Percentiles rank a stretch among this genome's conserved stretches.
Conservation (phyloP, 176 grass and related monocot species). For the Alloteropsis semialata region DNA sequence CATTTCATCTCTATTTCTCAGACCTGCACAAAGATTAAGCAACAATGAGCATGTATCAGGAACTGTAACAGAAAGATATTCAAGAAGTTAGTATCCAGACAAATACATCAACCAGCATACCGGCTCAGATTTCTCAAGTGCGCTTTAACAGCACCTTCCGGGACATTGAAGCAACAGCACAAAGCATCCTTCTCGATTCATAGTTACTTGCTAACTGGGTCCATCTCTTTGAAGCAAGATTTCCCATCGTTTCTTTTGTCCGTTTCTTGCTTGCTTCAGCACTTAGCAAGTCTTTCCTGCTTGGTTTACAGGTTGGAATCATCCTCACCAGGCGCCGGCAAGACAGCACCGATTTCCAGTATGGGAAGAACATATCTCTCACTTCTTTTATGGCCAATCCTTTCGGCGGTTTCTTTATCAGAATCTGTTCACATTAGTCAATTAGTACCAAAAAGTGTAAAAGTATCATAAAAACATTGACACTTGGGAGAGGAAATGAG, state of each 20-base stretch:
- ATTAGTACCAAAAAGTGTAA: neutral
- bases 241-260: neutral
- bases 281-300: neutral
- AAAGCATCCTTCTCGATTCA: neutral
- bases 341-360: conserved; percentile 6
- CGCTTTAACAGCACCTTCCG: neutral
- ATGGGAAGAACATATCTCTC: neutral
- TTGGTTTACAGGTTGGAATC: neutral
- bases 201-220: neutral
- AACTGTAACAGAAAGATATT: too few species aligned
- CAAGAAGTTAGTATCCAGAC: too few species aligned
- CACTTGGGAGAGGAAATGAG: neutral
- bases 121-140: neutral
- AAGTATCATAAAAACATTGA: neutral
- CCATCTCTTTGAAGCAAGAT: neutral
- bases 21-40: too few species aligned
- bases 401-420: neutral
- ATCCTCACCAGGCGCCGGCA: neutral
- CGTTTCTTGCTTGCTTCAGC: neutral
- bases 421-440: neutral
- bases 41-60: too few species aligned
- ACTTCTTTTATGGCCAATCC: neutral
- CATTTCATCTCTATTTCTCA: too few species aligned
- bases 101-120: too few species aligned
- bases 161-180: neutral